Evolutionary conservation across 441 rosid genomes (phyloP).

Genomic region (Viola pubescens): DNA sequence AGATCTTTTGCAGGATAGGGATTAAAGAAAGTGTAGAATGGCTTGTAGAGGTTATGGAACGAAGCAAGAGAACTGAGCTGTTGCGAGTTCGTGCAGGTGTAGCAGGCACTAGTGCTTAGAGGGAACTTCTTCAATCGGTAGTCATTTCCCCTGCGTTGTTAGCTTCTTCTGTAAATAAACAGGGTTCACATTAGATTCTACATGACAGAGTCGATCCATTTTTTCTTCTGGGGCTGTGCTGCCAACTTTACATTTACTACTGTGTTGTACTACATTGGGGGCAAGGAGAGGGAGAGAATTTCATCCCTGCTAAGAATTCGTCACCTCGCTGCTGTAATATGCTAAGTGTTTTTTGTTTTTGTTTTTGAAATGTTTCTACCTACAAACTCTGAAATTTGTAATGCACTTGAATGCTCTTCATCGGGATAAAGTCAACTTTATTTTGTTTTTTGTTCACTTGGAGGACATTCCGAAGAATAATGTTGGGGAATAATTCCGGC

Average conservation of each 20-base stretch:
- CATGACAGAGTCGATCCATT: constrained; percentile 22
- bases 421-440: too few species aligned
- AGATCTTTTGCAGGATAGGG: constrained; percentile 55
- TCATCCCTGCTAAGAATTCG: not conserved
- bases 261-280: not conserved
- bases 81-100: constrained; percentile 64
- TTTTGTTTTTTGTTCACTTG: too few species aligned
- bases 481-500: too few species aligned
- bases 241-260: constrained; percentile 1
- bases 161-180: constrained; percentile 57
- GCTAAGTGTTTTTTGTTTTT: not conserved
- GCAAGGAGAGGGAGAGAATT: too few species aligned
- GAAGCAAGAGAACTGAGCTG: constrained; percentile 92
- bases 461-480: too few species aligned
- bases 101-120: constrained; percentile 33
- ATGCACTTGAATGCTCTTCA: not conserved
- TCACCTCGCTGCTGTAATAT: not conserved
- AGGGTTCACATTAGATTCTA: constrained; percentile 28
- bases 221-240: not conserved
- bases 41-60: constrained; percentile 86
- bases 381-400: not conserved
- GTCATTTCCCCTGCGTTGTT: constrained; percentile 20
- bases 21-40: constrained; percentile 83
- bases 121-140: constrained; percentile 14
- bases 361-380: not conserved